Conservation (phyloP, 169 alveolate genomes). For the Plasmodium cynomolgi region DNA sequence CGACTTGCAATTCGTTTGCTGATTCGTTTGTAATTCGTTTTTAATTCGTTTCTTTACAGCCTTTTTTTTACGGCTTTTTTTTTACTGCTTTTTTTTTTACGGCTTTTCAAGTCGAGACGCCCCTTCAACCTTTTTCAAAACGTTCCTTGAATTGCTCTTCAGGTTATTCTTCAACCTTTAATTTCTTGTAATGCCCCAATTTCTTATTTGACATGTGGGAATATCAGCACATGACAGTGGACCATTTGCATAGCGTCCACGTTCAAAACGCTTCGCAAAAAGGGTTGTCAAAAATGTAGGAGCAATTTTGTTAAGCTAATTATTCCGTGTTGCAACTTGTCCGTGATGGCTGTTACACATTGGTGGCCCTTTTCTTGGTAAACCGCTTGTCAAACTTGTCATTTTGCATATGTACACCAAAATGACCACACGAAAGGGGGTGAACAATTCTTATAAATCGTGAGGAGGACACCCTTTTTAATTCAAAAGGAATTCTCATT, state of each 20-base stretch:
- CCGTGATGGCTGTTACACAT: neutral
- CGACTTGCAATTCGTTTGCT: neutral
- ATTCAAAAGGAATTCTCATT: slow-evolving; percentile 28
- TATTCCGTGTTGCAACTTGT: neutral
- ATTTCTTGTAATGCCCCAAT: neutral
- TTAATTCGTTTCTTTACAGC: neutral
- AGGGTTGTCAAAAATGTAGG: neutral
- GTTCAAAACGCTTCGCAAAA: neutral
- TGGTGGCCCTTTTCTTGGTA: neutral
- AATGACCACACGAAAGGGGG: neutral
- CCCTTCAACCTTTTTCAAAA: neutral
- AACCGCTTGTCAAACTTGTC: neutral
- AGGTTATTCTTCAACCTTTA: neutral
- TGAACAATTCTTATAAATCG: neutral
- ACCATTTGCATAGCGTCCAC: neutral
- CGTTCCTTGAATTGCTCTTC: neutral
- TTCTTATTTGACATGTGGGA: neutral
- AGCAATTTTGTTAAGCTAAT: neutral
- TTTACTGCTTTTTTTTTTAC: too few species aligned
- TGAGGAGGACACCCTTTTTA: neutral
- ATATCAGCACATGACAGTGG: neutral
- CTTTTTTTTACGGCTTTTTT: neutral
- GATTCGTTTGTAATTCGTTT: neutral
- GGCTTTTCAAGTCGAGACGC: neutral
- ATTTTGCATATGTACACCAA: neutral